phyloP scores from a whole-genome alignment of 2,329 filamentous ascomycete genomes.

The Stenocarpella maydis region DNA sequence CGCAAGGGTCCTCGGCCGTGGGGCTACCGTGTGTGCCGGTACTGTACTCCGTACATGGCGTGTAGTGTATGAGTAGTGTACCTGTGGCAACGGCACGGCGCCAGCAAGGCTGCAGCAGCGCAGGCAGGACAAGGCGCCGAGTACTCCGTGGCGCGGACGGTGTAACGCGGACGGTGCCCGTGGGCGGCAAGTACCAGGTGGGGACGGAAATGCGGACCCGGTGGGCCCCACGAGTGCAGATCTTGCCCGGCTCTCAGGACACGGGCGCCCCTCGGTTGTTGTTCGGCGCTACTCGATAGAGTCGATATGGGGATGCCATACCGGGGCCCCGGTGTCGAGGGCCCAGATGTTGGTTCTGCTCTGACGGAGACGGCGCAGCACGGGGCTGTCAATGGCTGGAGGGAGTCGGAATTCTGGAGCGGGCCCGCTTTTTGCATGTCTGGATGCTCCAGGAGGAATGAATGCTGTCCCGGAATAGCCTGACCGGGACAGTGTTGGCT shows the following conservation, averaged over 20 bases:
- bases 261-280: conserved; percentile 20
- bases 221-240: conserved; percentile 32
- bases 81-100: conserved; percentile 10
- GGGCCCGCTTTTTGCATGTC: conserved; percentile 5
- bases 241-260: conserved; percentile 22
- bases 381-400: conserved; percentile 1
- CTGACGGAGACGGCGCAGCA: background rate
- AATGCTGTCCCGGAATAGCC: background rate
- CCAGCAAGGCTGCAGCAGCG: conserved; percentile 18
- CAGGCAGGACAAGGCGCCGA: conserved; percentile 20
- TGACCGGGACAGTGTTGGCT: background rate
- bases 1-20: background rate
- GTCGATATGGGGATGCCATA: conserved; percentile 18
- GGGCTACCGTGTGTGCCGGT: conserved; percentile 15
- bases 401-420: background rate
- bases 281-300: conserved; percentile 22
- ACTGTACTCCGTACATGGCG: no score
- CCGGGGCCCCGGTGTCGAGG: conserved; percentile 20
- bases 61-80: background rate
- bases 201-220: conserved; percentile 19
- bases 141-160: no score
- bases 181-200: conserved; percentile 20
- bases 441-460: conserved; percentile 8
- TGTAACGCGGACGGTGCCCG: conserved; percentile 34
- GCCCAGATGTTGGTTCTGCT: background rate